These are phyloP conservation scores for Lachancea lanzarotensis DNA, from an alignment of 805 yeast species.

Conservation along the genomic window DNA sequence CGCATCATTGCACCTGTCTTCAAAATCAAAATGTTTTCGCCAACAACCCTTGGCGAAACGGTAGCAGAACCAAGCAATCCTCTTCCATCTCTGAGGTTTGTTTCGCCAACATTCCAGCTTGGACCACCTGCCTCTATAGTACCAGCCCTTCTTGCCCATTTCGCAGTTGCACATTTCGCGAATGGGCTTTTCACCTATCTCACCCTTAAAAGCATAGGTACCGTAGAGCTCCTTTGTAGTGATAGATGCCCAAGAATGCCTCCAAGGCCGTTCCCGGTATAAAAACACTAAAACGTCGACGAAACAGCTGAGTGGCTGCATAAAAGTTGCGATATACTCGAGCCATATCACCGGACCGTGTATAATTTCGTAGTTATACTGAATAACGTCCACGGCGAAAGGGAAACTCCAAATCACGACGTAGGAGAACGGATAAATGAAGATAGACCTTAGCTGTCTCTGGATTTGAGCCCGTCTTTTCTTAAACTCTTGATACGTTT, in stretches of 20 bases:
- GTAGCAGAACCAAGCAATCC: constrained; percentile 21
- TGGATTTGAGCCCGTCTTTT: constrained; percentile 59
- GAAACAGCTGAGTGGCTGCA: constrained; percentile 74
- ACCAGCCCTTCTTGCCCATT: constrained; percentile 30
- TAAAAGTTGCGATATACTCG: constrained; percentile 59
- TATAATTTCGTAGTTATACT: constrained; percentile 40
- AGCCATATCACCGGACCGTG: constrained; percentile 58
- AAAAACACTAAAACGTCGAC: constrained; percentile 72
- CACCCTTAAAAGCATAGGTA: constrained; percentile 21
- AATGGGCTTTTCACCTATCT: constrained; percentile 23
- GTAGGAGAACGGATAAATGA: constrained; percentile 80
- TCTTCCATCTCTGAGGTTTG: constrained; percentile 21
- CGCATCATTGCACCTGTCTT: constrained; percentile 26
- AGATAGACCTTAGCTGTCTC: constrained; percentile 71
- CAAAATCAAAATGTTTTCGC: constrained; percentile 12
- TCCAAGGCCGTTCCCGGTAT: constrained; percentile 78
- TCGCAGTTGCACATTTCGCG: constrained; percentile 18
- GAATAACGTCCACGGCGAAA: constrained; percentile 56
- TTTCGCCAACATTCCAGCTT: constrained; percentile 26
- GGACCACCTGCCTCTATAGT: constrained; percentile 24
- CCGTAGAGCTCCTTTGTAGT: constrained; percentile 20
- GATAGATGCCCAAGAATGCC: constrained; percentile 33
- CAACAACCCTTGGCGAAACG: constrained; percentile 17
- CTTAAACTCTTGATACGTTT: constrained; percentile 55
- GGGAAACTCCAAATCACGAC: constrained; percentile 80